A percentile compares a stretch with the other conserved stretches of the same genome.
Conservation (phyloP, 352 stramenopile species). For the Poterioochromonas sp. region DNA sequence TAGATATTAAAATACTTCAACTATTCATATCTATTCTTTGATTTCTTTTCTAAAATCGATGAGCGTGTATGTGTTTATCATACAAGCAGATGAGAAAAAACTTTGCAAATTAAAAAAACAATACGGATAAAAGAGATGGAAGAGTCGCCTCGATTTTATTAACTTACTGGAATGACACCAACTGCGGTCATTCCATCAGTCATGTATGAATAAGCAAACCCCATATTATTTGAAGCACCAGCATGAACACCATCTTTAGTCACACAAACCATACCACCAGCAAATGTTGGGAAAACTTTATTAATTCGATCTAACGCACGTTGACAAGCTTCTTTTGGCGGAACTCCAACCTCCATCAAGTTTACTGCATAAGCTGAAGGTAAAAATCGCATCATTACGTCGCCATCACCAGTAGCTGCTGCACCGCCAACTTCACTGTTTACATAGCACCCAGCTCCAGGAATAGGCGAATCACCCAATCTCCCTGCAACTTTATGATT, state of each 20-base stretch:
- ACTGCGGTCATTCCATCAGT: not conserved
- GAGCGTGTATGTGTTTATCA: not conserved
- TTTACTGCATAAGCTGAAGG: slow-evolving; percentile 58
- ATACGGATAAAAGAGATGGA: no score
- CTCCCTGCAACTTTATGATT: slow-evolving; percentile 76
- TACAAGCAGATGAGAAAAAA: not conserved
- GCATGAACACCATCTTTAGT: slow-evolving; percentile 39
- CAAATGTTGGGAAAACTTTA: slow-evolving; percentile 41
- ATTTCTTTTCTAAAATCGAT: not conserved
- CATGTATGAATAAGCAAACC: slow-evolving; percentile 41
- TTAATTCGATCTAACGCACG: slow-evolving; percentile 36
- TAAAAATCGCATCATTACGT: slow-evolving; percentile 80
- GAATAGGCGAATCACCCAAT: slow-evolving; percentile 68
- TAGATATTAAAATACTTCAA: not conserved
- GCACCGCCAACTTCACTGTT: slow-evolving; percentile 64
- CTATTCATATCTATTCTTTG: not conserved
- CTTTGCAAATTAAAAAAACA: no score
- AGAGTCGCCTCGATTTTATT: no score
- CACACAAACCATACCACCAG: slow-evolving; percentile 43
- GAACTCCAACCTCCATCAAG: slow-evolving; percentile 40
- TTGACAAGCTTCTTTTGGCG: slow-evolving; percentile 37
- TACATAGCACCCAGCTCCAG: slow-evolving; percentile 70
- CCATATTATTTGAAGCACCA: slow-evolving; percentile 40
- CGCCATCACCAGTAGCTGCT: slow-evolving; percentile 70
- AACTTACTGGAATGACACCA: not conserved